A percentile compares a stretch with the other conserved stretches of the same genome.
These are phyloP conservation scores for Ascochyta rabiei DNA, from an alignment of 2,329 filamentous ascomycete species.

Conservation along the genomic window DNA sequence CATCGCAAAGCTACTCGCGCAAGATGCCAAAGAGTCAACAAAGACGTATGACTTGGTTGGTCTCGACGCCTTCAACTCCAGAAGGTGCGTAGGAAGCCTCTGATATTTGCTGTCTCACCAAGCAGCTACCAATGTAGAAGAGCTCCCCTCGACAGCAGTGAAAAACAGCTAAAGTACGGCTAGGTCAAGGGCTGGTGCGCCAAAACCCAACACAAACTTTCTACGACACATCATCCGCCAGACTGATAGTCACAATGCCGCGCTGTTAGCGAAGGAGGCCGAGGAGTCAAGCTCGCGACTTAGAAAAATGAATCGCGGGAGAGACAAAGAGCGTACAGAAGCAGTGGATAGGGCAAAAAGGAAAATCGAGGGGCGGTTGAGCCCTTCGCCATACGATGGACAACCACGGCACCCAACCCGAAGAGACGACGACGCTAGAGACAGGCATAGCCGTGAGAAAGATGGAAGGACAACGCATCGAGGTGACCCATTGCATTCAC, in stretches of 20 bases:
- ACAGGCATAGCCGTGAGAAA: background rate
- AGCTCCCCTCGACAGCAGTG: background rate
- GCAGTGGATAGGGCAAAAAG: slow-evolving; percentile 22
- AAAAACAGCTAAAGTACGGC: background rate
- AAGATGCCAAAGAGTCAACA: slow-evolving; percentile 77
- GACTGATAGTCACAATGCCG: slow-evolving; percentile 87
- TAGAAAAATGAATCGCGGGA: slow-evolving; percentile 47
- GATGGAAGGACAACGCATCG: slow-evolving; percentile 16
- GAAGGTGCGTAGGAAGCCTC: slow-evolving; percentile 52
- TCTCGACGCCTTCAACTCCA: slow-evolving; percentile 68
- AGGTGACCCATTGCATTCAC: slow-evolving; percentile 4
- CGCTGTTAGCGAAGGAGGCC: slow-evolving; percentile 81
- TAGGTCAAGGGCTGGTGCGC: slow-evolving; percentile 69
- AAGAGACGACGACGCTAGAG: slow-evolving; percentile 22
- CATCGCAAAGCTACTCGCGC: slow-evolving; percentile 76
- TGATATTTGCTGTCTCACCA: background rate
- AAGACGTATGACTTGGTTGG: slow-evolving; percentile 77
- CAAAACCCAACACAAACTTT: slow-evolving; percentile 91
- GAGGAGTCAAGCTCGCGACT: slow-evolving; percentile 77
- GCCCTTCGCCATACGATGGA: slow-evolving; percentile 25
- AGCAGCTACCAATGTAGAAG: slow-evolving; percentile 2
- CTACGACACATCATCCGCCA: slow-evolving; percentile 86
- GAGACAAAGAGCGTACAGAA: slow-evolving; percentile 17
- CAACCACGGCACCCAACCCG: slow-evolving; percentile 27
- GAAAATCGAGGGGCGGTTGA: slow-evolving; percentile 30